Evolutionary conservation across 2,329 filamentous ascomycete species (phyloP).

Genomic region (Venturia carpophila): DNA sequence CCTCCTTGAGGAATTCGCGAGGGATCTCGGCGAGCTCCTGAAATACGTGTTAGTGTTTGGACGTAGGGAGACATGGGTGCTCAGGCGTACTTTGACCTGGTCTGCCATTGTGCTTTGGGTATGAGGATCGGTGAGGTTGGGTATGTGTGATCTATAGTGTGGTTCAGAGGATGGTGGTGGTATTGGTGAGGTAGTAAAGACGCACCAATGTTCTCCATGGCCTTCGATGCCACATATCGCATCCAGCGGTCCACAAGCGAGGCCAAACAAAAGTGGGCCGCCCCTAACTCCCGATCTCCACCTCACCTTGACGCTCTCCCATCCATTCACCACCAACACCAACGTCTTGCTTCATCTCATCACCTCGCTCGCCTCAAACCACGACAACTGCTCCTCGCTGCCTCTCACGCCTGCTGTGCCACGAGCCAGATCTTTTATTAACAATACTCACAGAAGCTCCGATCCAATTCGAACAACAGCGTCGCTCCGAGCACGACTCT

Average conservation of each 20-base stretch:
- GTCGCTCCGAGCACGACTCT: not conserved
- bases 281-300: constrained; percentile 11
- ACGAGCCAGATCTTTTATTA: not conserved
- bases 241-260: constrained; percentile 6
- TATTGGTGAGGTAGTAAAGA: not conserved
- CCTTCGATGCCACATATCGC: not conserved
- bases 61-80: not conserved
- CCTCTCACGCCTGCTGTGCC: not conserved
- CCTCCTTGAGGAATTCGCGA: constrained; percentile 38
- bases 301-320: not conserved
- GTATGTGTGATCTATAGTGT: not conserved
- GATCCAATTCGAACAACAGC: not conserved
- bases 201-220: not conserved
- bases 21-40: constrained; percentile 20
- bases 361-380: not conserved
- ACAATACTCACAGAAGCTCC: not conserved
- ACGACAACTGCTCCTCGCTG: not conserved
- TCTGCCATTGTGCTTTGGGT: constrained; percentile 16
- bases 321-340: not conserved
- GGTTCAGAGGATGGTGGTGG: not conserved
- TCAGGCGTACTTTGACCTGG: constrained; percentile 16
- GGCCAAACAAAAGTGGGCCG: not conserved
- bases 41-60: not conserved
- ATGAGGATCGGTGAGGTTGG: not conserved
- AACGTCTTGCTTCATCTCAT: not conserved